Percentiles rank a stretch among this genome's conserved stretches.
Conservation (phyloP, 1,284 basidiomycete genomes). For the Hortiboletus rubellus region DNA sequence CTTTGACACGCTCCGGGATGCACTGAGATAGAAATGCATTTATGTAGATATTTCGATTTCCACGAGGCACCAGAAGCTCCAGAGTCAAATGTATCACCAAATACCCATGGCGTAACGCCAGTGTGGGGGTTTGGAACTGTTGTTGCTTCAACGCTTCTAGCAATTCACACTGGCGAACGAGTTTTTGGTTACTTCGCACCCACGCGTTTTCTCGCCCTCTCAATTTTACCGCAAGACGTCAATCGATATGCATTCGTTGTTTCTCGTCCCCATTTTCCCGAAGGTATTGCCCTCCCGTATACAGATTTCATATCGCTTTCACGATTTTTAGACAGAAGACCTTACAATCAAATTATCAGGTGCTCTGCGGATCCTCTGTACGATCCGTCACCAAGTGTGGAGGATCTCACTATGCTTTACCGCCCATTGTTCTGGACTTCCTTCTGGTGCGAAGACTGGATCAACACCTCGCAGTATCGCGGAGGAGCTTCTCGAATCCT, state of each 20-base stretch:
- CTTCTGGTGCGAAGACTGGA: conserved; percentile 70
- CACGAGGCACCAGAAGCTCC: conserved; percentile 44
- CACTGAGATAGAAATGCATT: neutral
- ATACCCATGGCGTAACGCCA: conserved; percentile 59
- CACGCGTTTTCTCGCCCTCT: conserved; percentile 52
- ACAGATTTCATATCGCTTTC: neutral
- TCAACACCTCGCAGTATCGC: conserved; percentile 48
- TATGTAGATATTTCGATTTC: conserved; percentile 62
- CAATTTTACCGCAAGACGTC: conserved; percentile 48
- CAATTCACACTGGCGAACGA: conserved; percentile 52
- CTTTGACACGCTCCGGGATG: neutral
- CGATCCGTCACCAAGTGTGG: conserved; percentile 41
- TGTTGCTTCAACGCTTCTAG: conserved; percentile 46
- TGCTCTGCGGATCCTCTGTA: conserved; percentile 57
- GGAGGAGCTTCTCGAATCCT: conserved; percentile 47
- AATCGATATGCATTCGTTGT: conserved; percentile 55
- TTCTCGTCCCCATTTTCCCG: conserved; percentile 55
- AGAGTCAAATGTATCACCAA: conserved; percentile 37
- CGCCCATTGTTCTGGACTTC: conserved; percentile 69
- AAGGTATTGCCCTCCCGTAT: conserved; percentile 41
- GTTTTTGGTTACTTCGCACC: conserved; percentile 66
- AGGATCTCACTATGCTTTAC: conserved; percentile 66
- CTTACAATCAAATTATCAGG: conserved; percentile 63
- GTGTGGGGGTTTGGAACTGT: conserved; percentile 68
- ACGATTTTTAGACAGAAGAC: conserved; percentile 49